These are phyloP conservation scores for Thymus quinquecostatus DNA, from an alignment of 257 asterid species.

Conservation along the genomic window DNA sequence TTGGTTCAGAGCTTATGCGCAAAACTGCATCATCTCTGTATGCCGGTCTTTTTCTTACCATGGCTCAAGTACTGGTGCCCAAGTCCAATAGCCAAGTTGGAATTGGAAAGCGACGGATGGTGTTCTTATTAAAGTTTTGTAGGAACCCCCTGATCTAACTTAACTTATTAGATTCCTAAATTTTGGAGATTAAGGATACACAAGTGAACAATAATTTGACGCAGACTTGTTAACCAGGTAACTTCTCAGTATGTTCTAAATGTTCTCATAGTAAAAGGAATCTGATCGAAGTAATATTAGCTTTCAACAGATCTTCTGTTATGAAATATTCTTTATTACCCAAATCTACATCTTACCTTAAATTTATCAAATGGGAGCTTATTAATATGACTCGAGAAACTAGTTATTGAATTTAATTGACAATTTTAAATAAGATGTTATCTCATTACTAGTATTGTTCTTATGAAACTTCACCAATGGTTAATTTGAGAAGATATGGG, in stretches of 20 bases:
- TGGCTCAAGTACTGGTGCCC: not conserved
- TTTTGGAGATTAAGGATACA: not conserved
- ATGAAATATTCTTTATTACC: not conserved
- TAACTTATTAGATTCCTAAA: not conserved
- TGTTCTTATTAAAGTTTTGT: not conserved
- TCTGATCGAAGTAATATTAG: too few relatives aligned
- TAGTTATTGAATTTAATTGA: not conserved
- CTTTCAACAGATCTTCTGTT: conserved; percentile 7
- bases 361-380: too few relatives aligned
- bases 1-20: not conserved
- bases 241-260: not conserved
- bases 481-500: not conserved
- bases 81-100: not conserved
- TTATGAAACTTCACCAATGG: not conserved
- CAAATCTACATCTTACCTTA: too few relatives aligned
- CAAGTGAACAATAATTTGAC: conserved; percentile 2
- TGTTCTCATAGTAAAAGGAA: not conserved
- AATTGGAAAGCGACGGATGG: not conserved
- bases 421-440: too few relatives aligned
- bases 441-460: not conserved
- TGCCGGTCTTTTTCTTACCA: not conserved
- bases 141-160: not conserved
- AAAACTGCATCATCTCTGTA: not conserved
- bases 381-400: not conserved
- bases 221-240: not conserved